Conservation (phyloP, 1,284 basidiomycete genomes). For the Pascua sp. region DNA sequence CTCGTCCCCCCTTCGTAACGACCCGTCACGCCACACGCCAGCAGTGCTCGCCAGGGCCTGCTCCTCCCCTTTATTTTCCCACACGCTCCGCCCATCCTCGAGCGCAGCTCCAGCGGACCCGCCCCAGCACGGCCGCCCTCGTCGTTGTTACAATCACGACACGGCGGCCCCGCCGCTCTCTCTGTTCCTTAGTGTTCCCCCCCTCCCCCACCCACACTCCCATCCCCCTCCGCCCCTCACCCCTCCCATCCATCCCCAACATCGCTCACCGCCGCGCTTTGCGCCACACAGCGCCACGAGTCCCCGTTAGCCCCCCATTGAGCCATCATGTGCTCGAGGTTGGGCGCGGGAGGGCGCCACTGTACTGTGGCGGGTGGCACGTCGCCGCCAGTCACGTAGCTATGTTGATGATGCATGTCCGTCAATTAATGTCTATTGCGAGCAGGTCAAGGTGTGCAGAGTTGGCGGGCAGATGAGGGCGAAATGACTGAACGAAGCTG, state of each 20-base stretch:
- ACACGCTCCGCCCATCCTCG: no score
- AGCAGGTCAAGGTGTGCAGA: not conserved
- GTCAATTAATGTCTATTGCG: not conserved
- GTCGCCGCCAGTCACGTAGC: not conserved
- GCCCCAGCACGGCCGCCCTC: no score
- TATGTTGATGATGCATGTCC: constrained; percentile 7
- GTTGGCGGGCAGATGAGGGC: no score
- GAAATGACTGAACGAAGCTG: no score
- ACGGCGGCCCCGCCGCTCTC: not conserved
- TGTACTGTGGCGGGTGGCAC: constrained; percentile 1
- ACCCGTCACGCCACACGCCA: no score
- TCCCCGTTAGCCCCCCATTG: constrained; percentile 34
- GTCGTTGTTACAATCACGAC: not conserved
- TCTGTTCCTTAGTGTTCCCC: not conserved
- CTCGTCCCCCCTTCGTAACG: no score
- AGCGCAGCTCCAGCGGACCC: no score
- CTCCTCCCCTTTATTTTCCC: no score
- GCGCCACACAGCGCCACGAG: constrained; percentile 19
- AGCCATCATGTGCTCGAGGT: constrained; percentile 17
- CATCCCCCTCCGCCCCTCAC: constrained; percentile 4
- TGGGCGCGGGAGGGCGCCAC: constrained; percentile 43
- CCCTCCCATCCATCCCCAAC: constrained; percentile 1
- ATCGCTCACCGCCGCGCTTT: constrained; percentile 7
- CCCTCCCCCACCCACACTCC: constrained; percentile 2
- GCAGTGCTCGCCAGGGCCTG: no score